Percentiles rank a stretch among this genome's conserved stretches.
Conservation (phyloP, 345 rosid species). For the Arabidopsis suecica region DNA sequence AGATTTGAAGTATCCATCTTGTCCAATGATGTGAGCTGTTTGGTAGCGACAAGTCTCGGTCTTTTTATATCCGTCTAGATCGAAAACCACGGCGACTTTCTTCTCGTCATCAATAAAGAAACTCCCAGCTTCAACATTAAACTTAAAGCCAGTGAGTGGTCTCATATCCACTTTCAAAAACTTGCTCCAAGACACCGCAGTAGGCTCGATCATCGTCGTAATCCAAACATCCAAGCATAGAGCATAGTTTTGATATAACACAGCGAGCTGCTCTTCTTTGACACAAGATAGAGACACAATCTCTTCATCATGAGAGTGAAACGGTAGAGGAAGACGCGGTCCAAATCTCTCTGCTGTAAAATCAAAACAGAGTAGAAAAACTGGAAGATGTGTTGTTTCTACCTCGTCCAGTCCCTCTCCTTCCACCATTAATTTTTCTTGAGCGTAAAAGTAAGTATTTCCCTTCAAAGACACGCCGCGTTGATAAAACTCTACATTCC, state of each 20-base stretch:
- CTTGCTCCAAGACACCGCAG: not conserved
- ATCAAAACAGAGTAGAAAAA: slow-evolving; percentile 6
- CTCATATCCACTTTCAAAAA: not conserved
- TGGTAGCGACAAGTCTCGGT: not conserved
- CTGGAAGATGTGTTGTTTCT: not conserved
- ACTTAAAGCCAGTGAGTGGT: slow-evolving; percentile 4
- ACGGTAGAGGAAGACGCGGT: not conserved
- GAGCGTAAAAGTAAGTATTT: slow-evolving; percentile 4
- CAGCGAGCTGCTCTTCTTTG: not conserved
- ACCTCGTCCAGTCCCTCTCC: not conserved
- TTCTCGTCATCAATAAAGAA: slow-evolving; percentile 21
- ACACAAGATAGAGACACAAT: not conserved
- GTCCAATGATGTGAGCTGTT: slow-evolving; percentile 21
- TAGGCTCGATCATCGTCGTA: not conserved
- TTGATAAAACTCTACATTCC: not conserved
- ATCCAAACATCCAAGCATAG: not conserved
- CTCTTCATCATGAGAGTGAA: not conserved
- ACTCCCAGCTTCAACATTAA: not conserved
- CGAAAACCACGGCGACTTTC: slow-evolving; percentile 16
- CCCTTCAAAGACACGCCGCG: not conserved
- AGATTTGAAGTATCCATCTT: not conserved
- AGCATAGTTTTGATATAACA: not conserved
- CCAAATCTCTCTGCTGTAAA: not conserved
- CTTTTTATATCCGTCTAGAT: not conserved
- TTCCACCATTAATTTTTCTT: too few relatives aligned